Evolutionary conservation across 345 rosid species (phyloP).

Genomic region (Eucalyptus erythrocorys): DNA sequence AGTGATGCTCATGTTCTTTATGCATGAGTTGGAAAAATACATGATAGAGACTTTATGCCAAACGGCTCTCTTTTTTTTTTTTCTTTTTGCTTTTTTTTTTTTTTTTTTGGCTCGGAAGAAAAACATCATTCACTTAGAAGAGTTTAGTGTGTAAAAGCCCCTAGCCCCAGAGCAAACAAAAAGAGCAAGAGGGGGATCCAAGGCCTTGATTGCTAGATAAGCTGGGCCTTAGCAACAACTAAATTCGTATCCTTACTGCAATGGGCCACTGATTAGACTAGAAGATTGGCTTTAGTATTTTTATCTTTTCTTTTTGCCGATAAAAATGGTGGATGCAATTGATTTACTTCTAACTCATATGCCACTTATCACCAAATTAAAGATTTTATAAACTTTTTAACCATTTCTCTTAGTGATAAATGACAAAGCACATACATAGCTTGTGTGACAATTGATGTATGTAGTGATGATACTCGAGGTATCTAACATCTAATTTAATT

Average conservation of each 20-base stretch:
- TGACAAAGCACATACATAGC: neutral
- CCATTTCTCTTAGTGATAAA: neutral
- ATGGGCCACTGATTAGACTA: neutral
- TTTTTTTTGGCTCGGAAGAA: neutral
- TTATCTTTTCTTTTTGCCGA: neutral
- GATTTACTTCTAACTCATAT: neutral
- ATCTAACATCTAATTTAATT: neutral
- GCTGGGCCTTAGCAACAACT: neutral
- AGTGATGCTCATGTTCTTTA: neutral
- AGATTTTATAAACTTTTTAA: neutral
- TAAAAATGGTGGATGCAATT: neutral
- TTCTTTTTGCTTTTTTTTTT: too few species aligned
- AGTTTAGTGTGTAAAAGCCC: neutral
- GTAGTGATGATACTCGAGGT: neutral
- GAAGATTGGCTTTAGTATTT: neutral
- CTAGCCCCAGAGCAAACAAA: neutral
- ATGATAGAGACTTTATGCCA: neutral
- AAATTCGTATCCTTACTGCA: neutral
- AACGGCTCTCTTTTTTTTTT: too few species aligned
- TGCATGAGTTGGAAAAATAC: neutral
- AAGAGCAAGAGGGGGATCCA: neutral
- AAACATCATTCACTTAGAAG: neutral
- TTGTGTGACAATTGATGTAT: neutral
- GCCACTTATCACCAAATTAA: neutral
- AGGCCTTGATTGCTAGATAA: neutral